These are phyloP conservation scores for Pichia heedii DNA, from an alignment of 805 yeast species.

Conservation along the genomic window DNA sequence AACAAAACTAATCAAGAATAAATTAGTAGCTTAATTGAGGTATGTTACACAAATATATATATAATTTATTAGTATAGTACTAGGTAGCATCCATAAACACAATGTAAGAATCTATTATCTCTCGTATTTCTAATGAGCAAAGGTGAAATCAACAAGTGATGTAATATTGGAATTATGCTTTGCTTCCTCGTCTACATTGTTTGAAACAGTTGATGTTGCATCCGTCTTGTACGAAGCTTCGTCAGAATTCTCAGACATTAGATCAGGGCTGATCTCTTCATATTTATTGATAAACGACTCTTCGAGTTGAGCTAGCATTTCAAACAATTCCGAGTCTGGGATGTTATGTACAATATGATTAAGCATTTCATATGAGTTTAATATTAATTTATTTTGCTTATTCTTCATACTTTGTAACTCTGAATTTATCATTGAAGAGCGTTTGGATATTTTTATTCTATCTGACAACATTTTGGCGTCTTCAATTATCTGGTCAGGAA, in stretches of 20 bases:
- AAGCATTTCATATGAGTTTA: conserved; percentile 1
- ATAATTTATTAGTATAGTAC: too few relatives aligned
- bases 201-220: neutral
- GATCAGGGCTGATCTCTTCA: neutral
- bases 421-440: neutral
- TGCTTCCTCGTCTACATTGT: too few relatives aligned
- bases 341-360: conserved; percentile 1
- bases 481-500: conserved; percentile 19
- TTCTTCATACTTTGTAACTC: neutral
- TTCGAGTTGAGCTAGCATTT: neutral
- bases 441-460: conserved; percentile 3
- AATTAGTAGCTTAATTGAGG: too few relatives aligned
- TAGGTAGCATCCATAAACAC: too few relatives aligned
- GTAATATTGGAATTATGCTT: neutral
- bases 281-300: conserved; percentile 1
- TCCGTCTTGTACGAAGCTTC: neutral
- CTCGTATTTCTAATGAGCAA: neutral
- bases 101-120: too few relatives aligned
- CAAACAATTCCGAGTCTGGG: neutral
- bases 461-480: conserved; percentile 24
- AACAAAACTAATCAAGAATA: too few relatives aligned
- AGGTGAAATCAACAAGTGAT: neutral
- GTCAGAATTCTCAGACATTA: neutral
- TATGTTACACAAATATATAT: too few relatives aligned
- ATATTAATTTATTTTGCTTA: conserved; percentile 1